Base-by-base conservation (phyloP, 805 yeast species). In the Candida qinlingensis region DNA sequence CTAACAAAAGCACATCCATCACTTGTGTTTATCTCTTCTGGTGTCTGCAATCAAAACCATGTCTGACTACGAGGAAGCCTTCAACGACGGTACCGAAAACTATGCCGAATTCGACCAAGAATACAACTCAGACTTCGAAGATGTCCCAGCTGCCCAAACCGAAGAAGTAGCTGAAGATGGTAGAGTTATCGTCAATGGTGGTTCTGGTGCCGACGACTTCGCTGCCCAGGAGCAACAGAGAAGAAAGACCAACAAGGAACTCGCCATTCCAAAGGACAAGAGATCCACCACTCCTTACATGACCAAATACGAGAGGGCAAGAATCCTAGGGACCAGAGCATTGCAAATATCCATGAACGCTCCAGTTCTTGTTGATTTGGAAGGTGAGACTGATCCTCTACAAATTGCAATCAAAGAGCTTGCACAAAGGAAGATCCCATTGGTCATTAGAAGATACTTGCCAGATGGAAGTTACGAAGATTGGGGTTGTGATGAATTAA, bases 271-370 rank as follows among this genome's bases (percentile, higher is more conserved):
- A 49, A 87, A 80, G 58, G 96, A 88, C 26, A 73, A 87, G 55
- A 81, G 99, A 68, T 78, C 90, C 29, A 94, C 99, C 11, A 94
- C 99, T 5, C 99, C 99, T 46, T 94, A 92, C 67, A 91, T 94
- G 98, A 94, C 99, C 49, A 94, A 95, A 65, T 94, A 94, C 67
- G 99, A 94, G 74, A 80, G 97, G 60, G 99, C 99, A 7, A 81
- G 99, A 72, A 89, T 94, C 52, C 77, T 94, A 61, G 99, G 99
- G 29, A 94, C 99, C 9, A 80, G 99, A 61, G 99, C 99, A 2
- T 73, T 94, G 55, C 99, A 94, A 69, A 92, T 94, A 60, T 89
- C 97, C 29, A 87, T 94, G 87, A 94, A 94, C 65, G 99, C 99
- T 1, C 99, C 99, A 2, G 98, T 94, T 3, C 78, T 94, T 64